These are phyloP conservation scores for Pseudogymnoascus pannorum DNA, from an alignment of 2,329 filamentous ascomycete genomes.

Conservation along the genomic window DNA sequence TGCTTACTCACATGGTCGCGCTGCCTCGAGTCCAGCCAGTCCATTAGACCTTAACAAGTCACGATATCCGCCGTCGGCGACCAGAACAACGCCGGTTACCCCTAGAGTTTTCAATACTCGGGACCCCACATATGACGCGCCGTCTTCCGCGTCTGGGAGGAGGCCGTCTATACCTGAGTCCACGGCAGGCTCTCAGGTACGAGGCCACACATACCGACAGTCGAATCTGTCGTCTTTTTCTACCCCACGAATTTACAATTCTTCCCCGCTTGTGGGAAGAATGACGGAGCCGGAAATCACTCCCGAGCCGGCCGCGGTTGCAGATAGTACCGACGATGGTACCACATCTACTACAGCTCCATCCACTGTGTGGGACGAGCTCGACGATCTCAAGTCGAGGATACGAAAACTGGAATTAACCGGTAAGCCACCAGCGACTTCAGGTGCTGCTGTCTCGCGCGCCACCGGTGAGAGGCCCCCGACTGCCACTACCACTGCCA, in stretches of 20 bases:
- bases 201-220: slow-evolving; percentile 25
- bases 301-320: slow-evolving; percentile 36
- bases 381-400: slow-evolving; percentile 89
- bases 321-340: slow-evolving; percentile 68
- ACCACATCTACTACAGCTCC: slow-evolving; percentile 81
- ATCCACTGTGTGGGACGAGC: slow-evolving; percentile 93
- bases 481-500: slow-evolving; percentile 85
- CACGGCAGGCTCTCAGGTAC: slow-evolving; percentile 6
- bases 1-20: neutral
- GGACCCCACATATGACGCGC: neutral
- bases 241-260: slow-evolving; percentile 36
- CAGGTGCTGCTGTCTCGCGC: slow-evolving; percentile 65
- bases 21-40: neutral
- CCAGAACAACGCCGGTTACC: neutral
- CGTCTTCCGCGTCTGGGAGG: neutral
- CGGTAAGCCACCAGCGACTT: slow-evolving; percentile 77
- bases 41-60: slow-evolving; percentile 5
- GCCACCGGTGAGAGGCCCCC: slow-evolving; percentile 66
- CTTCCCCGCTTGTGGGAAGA: slow-evolving; percentile 51
- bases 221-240: slow-evolving; percentile 27
- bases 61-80: neutral
- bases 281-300: slow-evolving; percentile 34
- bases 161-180: neutral
- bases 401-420: slow-evolving; percentile 86
- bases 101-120: neutral